These are phyloP conservation scores for Aurifilum marmelostoma DNA, from an alignment of 2,329 filamentous ascomycete species.

Conservation along the genomic window DNA sequence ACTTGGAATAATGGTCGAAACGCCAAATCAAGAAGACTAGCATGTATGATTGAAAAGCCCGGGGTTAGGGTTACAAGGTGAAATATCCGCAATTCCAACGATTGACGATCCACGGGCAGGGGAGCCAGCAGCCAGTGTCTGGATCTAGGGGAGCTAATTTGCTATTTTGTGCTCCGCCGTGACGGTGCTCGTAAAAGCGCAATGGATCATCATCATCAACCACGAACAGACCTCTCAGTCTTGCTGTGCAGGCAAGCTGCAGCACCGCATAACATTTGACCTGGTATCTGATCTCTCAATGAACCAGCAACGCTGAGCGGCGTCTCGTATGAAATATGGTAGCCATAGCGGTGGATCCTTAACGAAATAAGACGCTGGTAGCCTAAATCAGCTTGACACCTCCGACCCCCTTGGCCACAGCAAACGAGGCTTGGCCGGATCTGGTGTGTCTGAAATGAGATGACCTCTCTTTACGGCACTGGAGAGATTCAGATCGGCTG, in stretches of 20 bases:
- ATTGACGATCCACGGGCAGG: background rate
- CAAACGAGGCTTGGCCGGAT: conserved; percentile 18
- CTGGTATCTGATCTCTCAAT: background rate
- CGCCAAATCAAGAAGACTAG: too few relatives aligned
- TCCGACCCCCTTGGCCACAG: conserved; percentile 11
- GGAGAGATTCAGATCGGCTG: conserved; percentile 2
- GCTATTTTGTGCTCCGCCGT: background rate
- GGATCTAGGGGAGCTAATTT: background rate
- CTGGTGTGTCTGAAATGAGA: conserved; percentile 14
- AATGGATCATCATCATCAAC: background rate
- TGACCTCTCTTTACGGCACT: conserved; percentile 10
- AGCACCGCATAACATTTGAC: conserved; percentile 4
- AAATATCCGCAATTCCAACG: background rate
- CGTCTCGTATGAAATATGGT: background rate
- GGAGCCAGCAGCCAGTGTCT: background rate
- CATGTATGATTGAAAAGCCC: too few relatives aligned
- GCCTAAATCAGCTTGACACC: conserved; percentile 16
- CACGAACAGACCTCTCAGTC: background rate
- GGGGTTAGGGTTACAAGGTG: too few relatives aligned
- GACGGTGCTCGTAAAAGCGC: conserved; percentile 1
- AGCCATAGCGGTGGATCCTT: conserved; percentile 17
- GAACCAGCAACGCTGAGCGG: background rate
- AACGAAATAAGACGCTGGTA: conserved; percentile 17
- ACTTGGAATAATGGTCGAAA: too few relatives aligned
- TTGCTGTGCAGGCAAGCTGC: background rate